Base-by-base conservation (phyloP, 2,329 filamentous ascomycete species). In the Claviceps quebecensis region DNA sequence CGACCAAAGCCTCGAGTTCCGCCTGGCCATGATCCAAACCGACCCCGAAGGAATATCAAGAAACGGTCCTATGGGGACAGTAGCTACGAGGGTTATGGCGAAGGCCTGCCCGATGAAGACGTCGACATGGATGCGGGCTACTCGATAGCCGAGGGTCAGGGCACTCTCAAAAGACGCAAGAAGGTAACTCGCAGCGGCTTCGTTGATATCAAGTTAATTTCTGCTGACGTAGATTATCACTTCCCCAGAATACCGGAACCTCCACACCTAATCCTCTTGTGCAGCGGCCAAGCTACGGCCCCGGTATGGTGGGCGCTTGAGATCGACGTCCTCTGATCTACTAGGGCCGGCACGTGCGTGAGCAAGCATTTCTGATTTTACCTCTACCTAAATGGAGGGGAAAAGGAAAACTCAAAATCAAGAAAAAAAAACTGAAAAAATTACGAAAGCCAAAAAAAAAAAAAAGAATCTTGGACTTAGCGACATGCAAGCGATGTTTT, bases 21-120 rank as follows among this genome's bases (percentile, higher is more conserved):
- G 22, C 59, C 66, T 29, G 66, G 63, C n/a, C 65, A 72, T 36
- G 74, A 78, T 51, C 66, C 69, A 11, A 65, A 70, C 40, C 73
- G 85, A 51, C 80, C 83, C 37, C 81, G 83, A 58, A 76, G 86
- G 47, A 71, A 74, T 51, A 75, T 78, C 55, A 87, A 85, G 70
- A 89, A 89, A 72, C 77, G 86, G 47, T 78, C 81, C 55, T 90
- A 89, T 62, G 81, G 83, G 40, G 86, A 90, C 56, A 77, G 74
- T 58, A 86, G 82, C 59, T 90, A 78, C 61, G 81, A 85, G 59
- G 85, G 86, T 43, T 89, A 89, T 60, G 77, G 79, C 45, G 84
- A 88, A 57, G 81, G 82, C 37, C 87, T 75, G 57, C 75, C 75
- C 9, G 84, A 88, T 55, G 83, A 87, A 56, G 84, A 84, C 55